These are phyloP conservation scores for Elaeagnus macrophylla DNA, from an alignment of 306 rosid species.

Conservation along the genomic window DNA sequence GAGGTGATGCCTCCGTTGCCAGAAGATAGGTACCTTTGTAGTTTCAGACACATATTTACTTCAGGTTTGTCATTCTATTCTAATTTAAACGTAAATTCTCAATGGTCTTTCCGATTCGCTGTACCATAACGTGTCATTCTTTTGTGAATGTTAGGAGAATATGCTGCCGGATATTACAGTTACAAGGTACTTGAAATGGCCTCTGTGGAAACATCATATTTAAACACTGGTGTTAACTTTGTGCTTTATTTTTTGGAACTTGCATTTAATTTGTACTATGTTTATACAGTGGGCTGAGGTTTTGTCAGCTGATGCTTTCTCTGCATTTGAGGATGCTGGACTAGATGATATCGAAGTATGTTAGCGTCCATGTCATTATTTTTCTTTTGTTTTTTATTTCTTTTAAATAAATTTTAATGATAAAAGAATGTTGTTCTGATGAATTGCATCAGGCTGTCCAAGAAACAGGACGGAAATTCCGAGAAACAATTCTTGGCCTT, in stretches of 20 bases:
- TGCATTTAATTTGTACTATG: conserved; percentile 21
- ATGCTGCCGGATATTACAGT: conserved; percentile 98
- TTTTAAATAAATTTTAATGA: background rate
- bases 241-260: background rate
- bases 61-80: conserved; percentile 44
- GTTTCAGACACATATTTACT: conserved; percentile 93
- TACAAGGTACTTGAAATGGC: conserved; percentile 60
- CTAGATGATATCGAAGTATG: conserved; percentile 64
- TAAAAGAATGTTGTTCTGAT: conserved; percentile 7
- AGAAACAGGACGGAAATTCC: conserved; percentile 80
- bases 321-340: conserved; percentile 95
- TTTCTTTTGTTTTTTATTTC: too few species aligned
- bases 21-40: conserved; percentile 83
- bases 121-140: conserved; percentile 5
- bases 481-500: conserved; percentile 88
- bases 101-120: conserved; percentile 6
- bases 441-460: conserved; percentile 54
- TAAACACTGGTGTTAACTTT: background rate
- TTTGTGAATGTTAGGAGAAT: conserved; percentile 43
- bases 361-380: too few species aligned
- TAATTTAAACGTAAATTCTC: conserved; percentile 5
- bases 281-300: conserved; percentile 99
- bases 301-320: conserved; percentile 95
- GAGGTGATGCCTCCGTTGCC: conserved; percentile 86
- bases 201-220: background rate